Conservation (phyloP, 305 asterid genomes). For the Coffea humblotiana region DNA sequence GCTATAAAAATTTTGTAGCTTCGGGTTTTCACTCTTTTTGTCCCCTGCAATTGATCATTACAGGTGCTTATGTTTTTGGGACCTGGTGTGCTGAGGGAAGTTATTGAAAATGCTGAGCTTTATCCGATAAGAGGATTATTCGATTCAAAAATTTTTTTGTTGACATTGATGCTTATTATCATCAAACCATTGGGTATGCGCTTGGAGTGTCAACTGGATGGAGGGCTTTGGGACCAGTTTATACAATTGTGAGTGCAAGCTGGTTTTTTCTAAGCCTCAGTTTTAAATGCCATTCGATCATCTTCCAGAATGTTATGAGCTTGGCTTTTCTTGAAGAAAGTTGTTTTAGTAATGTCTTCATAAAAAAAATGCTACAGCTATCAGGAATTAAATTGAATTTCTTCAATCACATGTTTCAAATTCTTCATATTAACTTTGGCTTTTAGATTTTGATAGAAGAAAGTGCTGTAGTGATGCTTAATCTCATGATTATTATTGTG, state of each 20-base stretch:
- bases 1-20: background rate
- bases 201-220: constrained; percentile 98
- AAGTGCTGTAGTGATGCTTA: background rate
- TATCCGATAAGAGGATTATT: constrained; percentile 85
- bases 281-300: constrained; percentile 7
- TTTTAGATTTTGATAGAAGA: background rate
- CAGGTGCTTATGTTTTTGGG: constrained; percentile 94
- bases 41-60: constrained; percentile 16
- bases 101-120: constrained; percentile 82
- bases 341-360: background rate
- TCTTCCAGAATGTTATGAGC: constrained; percentile 2
- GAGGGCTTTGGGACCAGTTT: constrained; percentile 66
- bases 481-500: background rate
- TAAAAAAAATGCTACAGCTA: background rate
- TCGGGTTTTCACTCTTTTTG: background rate
- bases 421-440: background rate
- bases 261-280: background rate
- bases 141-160: constrained; percentile 58
- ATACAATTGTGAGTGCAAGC: constrained; percentile 57
- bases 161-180: constrained; percentile 82
- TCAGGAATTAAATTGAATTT: background rate
- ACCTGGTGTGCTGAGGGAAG: constrained; percentile 69
- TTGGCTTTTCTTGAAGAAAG: background rate
- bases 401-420: background rate
- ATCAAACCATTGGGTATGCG: constrained; percentile 72